Percentiles rank a stretch among this genome's conserved stretches.
Evolutionary conservation across 495 filamentous ascomycete species (phyloP).

Genomic region (Penicillium taxi): DNA sequence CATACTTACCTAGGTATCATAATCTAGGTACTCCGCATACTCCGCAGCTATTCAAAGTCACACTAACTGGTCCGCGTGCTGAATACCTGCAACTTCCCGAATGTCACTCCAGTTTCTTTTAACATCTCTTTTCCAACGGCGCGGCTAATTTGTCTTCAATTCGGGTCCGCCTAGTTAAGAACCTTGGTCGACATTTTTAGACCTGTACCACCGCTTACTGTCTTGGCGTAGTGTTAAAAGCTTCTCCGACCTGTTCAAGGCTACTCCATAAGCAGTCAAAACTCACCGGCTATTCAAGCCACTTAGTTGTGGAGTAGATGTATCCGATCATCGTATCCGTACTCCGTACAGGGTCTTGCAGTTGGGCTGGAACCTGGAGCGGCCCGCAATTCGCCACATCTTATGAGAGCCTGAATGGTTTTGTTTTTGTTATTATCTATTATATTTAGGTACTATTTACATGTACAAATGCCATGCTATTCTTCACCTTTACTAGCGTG

Average conservation of each 20-base stretch:
- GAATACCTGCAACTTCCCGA: constrained; percentile 12
- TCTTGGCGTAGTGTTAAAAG: too few relatives aligned
- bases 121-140: neutral
- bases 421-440: neutral
- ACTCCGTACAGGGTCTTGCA: too few relatives aligned
- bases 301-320: constrained; percentile 3
- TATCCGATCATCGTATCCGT: neutral
- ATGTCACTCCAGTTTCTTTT: constrained; percentile 6
- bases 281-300: too few relatives aligned
- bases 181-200: neutral
- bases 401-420: neutral
- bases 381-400: neutral
- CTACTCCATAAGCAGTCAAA: too few relatives aligned
- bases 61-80: constrained; percentile 3
- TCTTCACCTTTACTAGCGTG: neutral
- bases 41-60: neutral
- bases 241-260: too few relatives aligned
- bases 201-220: constrained; percentile 6
- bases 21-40: neutral
- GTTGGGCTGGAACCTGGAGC: constrained; percentile 4
- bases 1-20: constrained; percentile 1
- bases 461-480: neutral
- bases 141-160: constrained; percentile 1
- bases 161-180: neutral
- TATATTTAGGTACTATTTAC: neutral